Percentiles rank a stretch among this genome's conserved stretches.
These are phyloP conservation scores for Vanrija sp. DNA, from an alignment of 1,284 basidiomycete genomes.

Conservation along the genomic window DNA sequence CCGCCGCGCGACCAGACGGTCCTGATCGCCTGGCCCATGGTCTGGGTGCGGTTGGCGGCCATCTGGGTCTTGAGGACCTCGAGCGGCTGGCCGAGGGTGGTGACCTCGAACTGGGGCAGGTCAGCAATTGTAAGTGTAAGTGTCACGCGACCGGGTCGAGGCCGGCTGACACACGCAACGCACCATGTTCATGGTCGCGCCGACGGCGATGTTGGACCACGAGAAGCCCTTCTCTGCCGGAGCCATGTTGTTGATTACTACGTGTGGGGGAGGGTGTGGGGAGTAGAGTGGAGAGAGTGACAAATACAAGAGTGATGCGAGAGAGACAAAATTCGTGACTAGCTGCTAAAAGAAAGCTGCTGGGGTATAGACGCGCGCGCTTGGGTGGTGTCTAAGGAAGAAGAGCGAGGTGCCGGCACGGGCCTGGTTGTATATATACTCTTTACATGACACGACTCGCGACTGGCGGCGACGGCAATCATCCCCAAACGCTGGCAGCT, in stretches of 20 bases:
- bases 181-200: slow-evolving; percentile 96
- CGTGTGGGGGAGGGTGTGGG: background rate
- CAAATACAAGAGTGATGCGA: background rate
- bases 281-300: background rate
- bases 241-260: slow-evolving; percentile 41
- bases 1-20: slow-evolving; percentile 92
- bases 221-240: slow-evolving; percentile 78
- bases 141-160: slow-evolving; percentile 29
- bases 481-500: too few species aligned
- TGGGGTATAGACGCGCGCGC: slow-evolving; percentile 4
- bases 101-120: slow-evolving; percentile 62
- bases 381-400: too few species aligned
- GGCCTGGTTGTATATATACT: too few species aligned
- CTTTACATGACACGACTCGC: too few species aligned
- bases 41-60: slow-evolving; percentile 87
- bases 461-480: too few species aligned
- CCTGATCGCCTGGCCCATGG: slow-evolving; percentile 79
- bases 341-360: background rate
- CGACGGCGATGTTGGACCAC: slow-evolving; percentile 99
- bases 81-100: slow-evolving; percentile 94
- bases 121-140: too few species aligned
- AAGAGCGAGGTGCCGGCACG: too few species aligned
- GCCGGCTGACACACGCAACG: slow-evolving; percentile 41
- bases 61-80: slow-evolving; percentile 99
- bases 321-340: background rate